Conservation (phyloP, 305 asterid genomes). For the Fraxinus paxiana region DNA sequence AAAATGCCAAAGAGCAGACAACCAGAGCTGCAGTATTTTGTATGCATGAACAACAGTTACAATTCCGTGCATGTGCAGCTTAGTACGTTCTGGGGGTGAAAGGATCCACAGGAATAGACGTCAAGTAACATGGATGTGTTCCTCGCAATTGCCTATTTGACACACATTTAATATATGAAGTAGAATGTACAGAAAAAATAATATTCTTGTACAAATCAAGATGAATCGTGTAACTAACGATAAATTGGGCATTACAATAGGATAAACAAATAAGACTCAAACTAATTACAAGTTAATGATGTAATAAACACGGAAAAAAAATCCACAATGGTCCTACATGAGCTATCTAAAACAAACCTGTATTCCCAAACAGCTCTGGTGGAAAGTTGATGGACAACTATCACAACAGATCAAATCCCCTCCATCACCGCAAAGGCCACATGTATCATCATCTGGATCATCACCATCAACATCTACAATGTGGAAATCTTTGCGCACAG, state of each 20-base stretch:
- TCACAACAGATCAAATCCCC: constrained; percentile 98
- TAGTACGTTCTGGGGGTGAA: neutral
- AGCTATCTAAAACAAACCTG: constrained; percentile 50
- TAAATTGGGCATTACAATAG: neutral
- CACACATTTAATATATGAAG: neutral
- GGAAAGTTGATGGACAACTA: constrained; percentile 92
- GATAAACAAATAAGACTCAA: constrained; percentile 12
- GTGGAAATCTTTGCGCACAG: constrained; percentile 47
- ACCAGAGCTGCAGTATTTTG: neutral
- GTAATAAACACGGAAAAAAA: constrained; percentile 15
- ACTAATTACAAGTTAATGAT: neutral
- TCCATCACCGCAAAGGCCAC: constrained; percentile 78
- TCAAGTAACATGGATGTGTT: neutral
- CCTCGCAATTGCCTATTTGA: neutral
- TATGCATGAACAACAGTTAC: constrained; percentile 7
- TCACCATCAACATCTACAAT: constrained; percentile 60
- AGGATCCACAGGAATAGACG: neutral
- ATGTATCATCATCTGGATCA: constrained; percentile 89
- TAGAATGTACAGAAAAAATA: neutral
- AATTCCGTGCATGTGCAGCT: neutral
- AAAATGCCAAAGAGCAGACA: neutral
- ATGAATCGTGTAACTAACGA: neutral
- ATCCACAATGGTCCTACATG: neutral
- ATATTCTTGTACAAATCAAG: neutral
- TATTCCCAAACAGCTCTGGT: constrained; percentile 78